Evolutionary conservation across 148 eudicot genomes (phyloP).

Genomic region (Bassia scoparia): DNA sequence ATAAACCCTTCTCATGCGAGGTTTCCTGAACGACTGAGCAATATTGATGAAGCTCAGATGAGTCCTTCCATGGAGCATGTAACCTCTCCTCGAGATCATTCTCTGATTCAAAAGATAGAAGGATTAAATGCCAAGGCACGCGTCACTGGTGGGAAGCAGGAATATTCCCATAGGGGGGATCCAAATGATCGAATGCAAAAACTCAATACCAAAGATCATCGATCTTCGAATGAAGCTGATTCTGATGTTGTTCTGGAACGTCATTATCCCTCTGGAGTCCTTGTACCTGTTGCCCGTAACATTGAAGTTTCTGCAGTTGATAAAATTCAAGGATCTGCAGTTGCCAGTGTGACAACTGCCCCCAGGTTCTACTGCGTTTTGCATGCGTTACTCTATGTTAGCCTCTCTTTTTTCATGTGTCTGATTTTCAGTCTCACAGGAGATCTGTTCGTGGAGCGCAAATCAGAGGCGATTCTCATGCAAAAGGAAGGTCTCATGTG

Average conservation of each 20-base stretch:
- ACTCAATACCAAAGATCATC: constrained; percentile 25
- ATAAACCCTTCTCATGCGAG: constrained; percentile 24
- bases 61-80: constrained; percentile 30
- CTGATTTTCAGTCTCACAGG: constrained; percentile 47
- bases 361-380: constrained; percentile 52
- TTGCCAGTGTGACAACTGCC: constrained; percentile 22
- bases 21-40: constrained; percentile 30
- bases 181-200: constrained; percentile 30
- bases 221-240: constrained; percentile 28
- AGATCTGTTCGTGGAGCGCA: constrained; percentile 46
- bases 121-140: constrained; percentile 80
- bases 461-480: constrained; percentile 41
- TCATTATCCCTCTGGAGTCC: constrained; percentile 36
- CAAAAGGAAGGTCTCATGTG: constrained; percentile 44
- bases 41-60: constrained; percentile 29
- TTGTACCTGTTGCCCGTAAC: constrained; percentile 37
- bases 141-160: constrained; percentile 52
- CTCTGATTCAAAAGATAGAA: constrained; percentile 73
- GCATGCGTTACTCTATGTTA: constrained; percentile 4
- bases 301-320: constrained; percentile 29
- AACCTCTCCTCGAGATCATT: constrained; percentile 42
- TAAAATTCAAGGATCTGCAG: constrained; percentile 33
- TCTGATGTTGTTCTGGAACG: constrained; percentile 33
- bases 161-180: constrained; percentile 35
- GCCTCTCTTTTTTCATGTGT: not conserved